Percentiles rank a stretch among this genome's conserved stretches.
Conservation (phyloP, 176 grass and related monocot genomes). For the Tillandsia fasciculata region DNA sequence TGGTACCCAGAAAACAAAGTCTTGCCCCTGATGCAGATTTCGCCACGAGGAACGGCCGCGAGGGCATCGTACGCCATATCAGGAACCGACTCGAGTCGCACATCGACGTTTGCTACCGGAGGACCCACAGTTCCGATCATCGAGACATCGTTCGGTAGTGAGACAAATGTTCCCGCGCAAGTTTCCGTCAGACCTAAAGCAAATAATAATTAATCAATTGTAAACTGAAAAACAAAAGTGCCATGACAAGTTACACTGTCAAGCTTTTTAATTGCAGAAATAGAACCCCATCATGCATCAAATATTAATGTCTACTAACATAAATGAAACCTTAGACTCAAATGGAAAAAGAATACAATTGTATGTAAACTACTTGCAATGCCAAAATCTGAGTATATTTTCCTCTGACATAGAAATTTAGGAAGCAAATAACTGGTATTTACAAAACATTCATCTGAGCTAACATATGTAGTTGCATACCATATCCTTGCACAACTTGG, state of each 20-base stretch:
- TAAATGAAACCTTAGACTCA: too few species aligned
- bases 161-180: constrained; percentile 61
- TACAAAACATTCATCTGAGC: background rate
- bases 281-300: too few species aligned
- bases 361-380: too few species aligned
- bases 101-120: constrained; percentile 52
- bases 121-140: constrained; percentile 84
- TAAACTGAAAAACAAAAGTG: too few species aligned
- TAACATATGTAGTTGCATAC: constrained; percentile 26
- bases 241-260: too few species aligned
- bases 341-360: too few species aligned
- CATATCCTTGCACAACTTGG: constrained; percentile 81
- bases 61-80: constrained; percentile 90
- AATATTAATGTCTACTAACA: too few species aligned
- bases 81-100: constrained; percentile 73
- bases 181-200: constrained; percentile 83
- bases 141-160: constrained; percentile 51
- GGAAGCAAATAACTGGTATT: background rate
- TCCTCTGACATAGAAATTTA: background rate
- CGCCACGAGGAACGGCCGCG: constrained; percentile 48
- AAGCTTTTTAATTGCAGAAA: too few species aligned
- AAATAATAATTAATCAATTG: background rate
- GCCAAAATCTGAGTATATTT: background rate
- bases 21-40: constrained; percentile 72
- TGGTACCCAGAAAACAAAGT: constrained; percentile 84